phyloP scores from a whole-genome alignment of 2,329 filamentous ascomycete species.

The Aspergillus eucalypticola region DNA sequence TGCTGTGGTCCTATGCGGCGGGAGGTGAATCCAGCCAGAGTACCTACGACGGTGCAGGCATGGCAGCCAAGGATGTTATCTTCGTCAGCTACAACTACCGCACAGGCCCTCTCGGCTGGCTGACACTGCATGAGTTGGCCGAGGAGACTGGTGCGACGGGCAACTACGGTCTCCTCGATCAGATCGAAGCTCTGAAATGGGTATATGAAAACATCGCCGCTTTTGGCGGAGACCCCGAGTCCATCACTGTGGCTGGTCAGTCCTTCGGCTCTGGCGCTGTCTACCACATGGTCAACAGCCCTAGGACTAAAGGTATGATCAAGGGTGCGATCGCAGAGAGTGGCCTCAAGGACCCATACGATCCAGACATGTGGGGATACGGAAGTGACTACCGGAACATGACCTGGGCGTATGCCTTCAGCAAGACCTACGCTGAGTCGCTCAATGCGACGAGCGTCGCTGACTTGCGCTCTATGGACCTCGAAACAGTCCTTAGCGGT shows the following conservation, averaged over 20 bases:
- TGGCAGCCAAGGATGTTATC: neutral
- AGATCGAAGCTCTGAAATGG: neutral
- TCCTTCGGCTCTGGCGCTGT: neutral
- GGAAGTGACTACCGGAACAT: neutral
- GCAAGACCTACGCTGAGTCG: neutral
- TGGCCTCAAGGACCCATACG: neutral
- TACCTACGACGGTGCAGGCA: neutral
- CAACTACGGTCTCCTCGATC: neutral
- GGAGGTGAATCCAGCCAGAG: neutral
- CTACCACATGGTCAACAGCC: neutral
- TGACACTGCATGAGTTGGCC: neutral
- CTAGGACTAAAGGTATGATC: neutral
- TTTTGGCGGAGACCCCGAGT: neutral
- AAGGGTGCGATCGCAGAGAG: neutral
- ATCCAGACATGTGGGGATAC: neutral
- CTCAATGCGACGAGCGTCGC: neutral
- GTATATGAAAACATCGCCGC: neutral
- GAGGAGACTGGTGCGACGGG: neutral
- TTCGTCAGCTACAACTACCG: conserved; percentile 1
- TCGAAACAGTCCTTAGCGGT: neutral
- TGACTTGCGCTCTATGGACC: neutral
- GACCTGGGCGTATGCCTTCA: neutral
- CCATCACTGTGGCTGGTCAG: neutral
- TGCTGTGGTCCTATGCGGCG: neutral
- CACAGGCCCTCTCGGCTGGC: neutral